Evolutionary conservation across 2,329 filamentous ascomycete genomes (phyloP).

Genomic region (Trichoderma harzianum): DNA sequence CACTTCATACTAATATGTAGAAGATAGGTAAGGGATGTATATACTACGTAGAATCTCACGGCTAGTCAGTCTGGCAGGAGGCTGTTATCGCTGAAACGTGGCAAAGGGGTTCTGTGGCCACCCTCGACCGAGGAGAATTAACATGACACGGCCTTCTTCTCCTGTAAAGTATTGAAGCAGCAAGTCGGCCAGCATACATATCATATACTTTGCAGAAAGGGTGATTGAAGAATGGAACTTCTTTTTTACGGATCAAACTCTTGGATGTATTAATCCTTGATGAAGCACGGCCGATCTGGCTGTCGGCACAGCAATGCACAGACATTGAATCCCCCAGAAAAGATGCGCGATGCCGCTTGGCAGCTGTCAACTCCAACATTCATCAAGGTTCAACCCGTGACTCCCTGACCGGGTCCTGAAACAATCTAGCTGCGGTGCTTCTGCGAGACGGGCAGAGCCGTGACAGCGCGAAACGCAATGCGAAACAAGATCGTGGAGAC

Average conservation of each 20-base stretch:
- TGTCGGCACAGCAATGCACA: neutral
- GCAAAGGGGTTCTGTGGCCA: conserved; percentile 4
- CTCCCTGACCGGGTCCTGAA: conserved; percentile 4
- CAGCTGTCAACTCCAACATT: neutral
- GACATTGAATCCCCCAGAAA: neutral
- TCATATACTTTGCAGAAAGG: neutral
- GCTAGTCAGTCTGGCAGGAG: neutral
- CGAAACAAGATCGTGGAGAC: conserved; percentile 1
- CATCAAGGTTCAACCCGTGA: neutral
- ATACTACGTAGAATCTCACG: neutral
- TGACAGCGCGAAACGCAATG: conserved; percentile 4
- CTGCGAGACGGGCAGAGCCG: neutral
- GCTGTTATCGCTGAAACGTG: conserved; percentile 25
- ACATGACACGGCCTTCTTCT: neutral
- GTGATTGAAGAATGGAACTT: neutral
- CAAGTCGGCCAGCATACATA: neutral
- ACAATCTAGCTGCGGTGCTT: neutral
- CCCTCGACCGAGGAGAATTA: neutral
- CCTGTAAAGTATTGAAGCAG: neutral
- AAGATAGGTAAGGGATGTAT: neutral
- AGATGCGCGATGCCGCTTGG: neutral
- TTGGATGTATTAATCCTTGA: neutral
- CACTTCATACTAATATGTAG: neutral
- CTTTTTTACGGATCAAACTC: neutral
- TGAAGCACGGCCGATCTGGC: neutral